Conservation (phyloP, 1,284 basidiomycete genomes). For the Ceratobasidium sp. region DNA sequence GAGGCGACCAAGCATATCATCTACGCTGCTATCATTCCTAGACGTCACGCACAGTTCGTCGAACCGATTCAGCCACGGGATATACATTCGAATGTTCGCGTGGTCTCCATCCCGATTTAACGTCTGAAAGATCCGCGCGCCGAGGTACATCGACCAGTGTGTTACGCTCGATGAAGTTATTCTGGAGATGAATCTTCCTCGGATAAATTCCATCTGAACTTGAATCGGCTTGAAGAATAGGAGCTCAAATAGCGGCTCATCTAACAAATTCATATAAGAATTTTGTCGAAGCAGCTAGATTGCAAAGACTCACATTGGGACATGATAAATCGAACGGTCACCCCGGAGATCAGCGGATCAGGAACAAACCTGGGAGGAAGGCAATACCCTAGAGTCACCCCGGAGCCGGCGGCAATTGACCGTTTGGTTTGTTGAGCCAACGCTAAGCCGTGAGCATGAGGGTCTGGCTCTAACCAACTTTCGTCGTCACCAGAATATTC, state of each 20-base stretch:
- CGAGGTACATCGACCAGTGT: constrained; percentile 22
- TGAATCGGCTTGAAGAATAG: neutral
- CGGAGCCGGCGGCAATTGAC: neutral
- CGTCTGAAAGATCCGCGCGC: neutral
- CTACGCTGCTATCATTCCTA: neutral
- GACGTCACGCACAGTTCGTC: neutral
- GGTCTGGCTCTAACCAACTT: no score
- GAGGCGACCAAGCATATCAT: neutral
- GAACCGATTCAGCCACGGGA: neutral
- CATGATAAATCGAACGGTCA: constrained; percentile 12
- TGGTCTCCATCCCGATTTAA: neutral
- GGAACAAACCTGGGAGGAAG: constrained; percentile 10
- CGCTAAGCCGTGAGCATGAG: neutral
- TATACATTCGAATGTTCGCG: neutral
- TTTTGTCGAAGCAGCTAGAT: neutral
- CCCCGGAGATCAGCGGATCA: neutral
- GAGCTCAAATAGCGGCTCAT: constrained; percentile 16
- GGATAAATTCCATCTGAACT: neutral
- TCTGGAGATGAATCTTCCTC: neutral
- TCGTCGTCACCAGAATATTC: neutral
- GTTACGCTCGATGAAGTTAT: constrained; percentile 4
- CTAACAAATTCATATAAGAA: neutral
- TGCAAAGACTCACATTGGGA: constrained; percentile 15
- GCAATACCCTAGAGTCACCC: neutral
- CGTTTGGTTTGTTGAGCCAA: neutral